phyloP scores from a whole-genome alignment of 2,329 filamentous ascomycete genomes.

The Westerdykella ornata region DNA sequence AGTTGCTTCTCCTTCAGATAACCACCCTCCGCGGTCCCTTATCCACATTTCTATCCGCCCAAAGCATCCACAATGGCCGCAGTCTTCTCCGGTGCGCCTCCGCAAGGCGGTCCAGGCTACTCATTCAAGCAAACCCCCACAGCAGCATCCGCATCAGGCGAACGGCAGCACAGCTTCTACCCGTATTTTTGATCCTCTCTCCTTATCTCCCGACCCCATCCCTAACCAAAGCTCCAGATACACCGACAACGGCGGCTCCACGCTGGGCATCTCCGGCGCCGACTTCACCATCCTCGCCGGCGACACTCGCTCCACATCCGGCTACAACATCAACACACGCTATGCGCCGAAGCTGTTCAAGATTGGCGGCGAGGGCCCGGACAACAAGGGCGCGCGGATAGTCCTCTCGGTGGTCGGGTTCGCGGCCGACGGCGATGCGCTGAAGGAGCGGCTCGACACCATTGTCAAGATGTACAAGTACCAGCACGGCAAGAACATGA shows the following conservation, averaged over 20 bases:
- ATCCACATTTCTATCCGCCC: background rate
- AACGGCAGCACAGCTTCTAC: slow-evolving; percentile 75
- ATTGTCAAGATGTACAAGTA: slow-evolving; percentile 99
- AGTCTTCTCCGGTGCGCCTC: slow-evolving; percentile 46
- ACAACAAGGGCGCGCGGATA: slow-evolving; percentile 77
- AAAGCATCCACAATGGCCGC: slow-evolving; percentile 46
- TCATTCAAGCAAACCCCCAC: slow-evolving; percentile 52
- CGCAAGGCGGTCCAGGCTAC: slow-evolving; percentile 51
- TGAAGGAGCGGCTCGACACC: slow-evolving; percentile 88
- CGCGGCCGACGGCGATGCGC: slow-evolving; percentile 84
- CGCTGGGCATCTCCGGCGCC: slow-evolving; percentile 85
- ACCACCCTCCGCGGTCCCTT: background rate
- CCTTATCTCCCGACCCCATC: background rate
- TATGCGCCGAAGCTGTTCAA: slow-evolving; percentile 95
- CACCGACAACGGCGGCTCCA: slow-evolving; percentile 96
- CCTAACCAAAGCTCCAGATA: slow-evolving; percentile 54
- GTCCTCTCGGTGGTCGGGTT: slow-evolving; percentile 93
- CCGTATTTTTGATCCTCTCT: slow-evolving; percentile 61
- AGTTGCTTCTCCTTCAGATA: background rate
- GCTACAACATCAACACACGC: slow-evolving; percentile 96
- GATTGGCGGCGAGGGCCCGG: slow-evolving; percentile 83
- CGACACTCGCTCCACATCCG: slow-evolving; percentile 90
- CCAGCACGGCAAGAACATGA: slow-evolving; percentile 95
- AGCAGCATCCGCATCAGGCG: slow-evolving; percentile 40
- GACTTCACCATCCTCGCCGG: slow-evolving; percentile 96